These are phyloP conservation scores for Linum lewisii DNA, from an alignment of 345 rosid species.

Conservation along the genomic window DNA sequence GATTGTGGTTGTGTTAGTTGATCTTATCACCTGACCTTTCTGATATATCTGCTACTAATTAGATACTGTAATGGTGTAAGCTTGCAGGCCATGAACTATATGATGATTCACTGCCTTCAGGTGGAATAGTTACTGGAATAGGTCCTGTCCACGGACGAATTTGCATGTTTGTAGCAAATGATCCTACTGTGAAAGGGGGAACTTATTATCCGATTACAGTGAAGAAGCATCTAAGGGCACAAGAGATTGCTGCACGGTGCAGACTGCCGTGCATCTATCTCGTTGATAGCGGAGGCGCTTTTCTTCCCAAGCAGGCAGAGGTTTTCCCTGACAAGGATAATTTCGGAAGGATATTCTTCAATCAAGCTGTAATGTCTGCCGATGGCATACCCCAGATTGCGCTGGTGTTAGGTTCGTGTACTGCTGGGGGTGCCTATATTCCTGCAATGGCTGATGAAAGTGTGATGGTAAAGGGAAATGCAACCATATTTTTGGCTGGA, in stretches of 20 bases:
- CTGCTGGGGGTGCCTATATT: conserved; percentile 95
- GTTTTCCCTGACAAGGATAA: conserved; percentile 94
- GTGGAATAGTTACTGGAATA: conserved; percentile 78
- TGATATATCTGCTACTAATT: conserved; percentile 26
- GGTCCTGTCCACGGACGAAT: conserved; percentile 90
- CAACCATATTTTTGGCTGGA: conserved; percentile 92
- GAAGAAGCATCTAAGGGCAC: conserved; percentile 95
- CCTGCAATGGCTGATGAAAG: conserved; percentile 99
- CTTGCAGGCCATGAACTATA: conserved; percentile 95
- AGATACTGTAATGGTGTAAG: conserved; percentile 37
- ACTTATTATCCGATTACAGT: conserved; percentile 90
- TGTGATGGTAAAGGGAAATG: conserved; percentile 97
- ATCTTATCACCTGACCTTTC: not conserved
- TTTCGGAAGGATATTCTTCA: conserved; percentile 89
- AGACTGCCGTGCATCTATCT: conserved; percentile 83
- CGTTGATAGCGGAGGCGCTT: conserved; percentile 96
- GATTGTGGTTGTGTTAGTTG: no score
- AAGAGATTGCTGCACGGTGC: conserved; percentile 87
- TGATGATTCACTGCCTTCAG: conserved; percentile 75
- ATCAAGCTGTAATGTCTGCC: conserved; percentile 87
- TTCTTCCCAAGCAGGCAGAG: conserved; percentile 91
- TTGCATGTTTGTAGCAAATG: conserved; percentile 94
- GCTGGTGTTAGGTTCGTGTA: conserved; percentile 85
- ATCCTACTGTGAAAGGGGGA: conserved; percentile 96
- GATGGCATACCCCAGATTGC: conserved; percentile 94